Evolutionary conservation across 2,329 filamentous ascomycete genomes (phyloP).

Genomic region (Berkeleyomyces basicola): DNA sequence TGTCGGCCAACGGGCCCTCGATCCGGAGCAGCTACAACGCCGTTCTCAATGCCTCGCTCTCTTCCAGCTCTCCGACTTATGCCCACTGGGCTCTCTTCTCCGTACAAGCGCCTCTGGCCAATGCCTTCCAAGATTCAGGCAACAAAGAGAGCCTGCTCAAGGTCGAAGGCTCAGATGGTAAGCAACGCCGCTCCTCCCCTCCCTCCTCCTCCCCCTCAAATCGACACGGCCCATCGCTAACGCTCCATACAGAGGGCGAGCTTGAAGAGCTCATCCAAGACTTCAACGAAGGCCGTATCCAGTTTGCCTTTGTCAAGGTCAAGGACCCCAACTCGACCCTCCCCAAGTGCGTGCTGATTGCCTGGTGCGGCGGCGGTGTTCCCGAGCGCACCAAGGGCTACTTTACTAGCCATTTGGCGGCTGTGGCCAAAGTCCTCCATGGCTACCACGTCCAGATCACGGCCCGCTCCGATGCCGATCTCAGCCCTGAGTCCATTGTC

Average conservation of each 20-base stretch:
- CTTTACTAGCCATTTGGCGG: constrained; percentile 84
- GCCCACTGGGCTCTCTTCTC: constrained; percentile 90
- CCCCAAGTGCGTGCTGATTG: constrained; percentile 84
- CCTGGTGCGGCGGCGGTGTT: constrained; percentile 93
- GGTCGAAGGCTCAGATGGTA: constrained; percentile 81
- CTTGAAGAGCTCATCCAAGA: constrained; percentile 81
- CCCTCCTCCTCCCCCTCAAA: neutral
- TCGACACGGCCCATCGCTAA: neutral
- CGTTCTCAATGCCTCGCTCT: constrained; percentile 36
- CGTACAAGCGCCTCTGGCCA: constrained; percentile 80
- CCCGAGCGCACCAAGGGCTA: constrained; percentile 98
- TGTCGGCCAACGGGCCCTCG: constrained; percentile 62
- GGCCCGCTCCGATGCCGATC: constrained; percentile 75
- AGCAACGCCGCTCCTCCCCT: constrained; percentile 14
- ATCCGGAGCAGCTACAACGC: constrained; percentile 66
- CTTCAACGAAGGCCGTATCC: constrained; percentile 89
- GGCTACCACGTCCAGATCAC: constrained; percentile 97
- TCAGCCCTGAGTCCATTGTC: constrained; percentile 74
- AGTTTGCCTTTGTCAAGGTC: constrained; percentile 93
- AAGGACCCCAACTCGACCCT: constrained; percentile 83
- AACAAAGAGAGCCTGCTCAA: constrained; percentile 90
- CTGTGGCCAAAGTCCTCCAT: constrained; percentile 82
- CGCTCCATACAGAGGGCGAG: constrained; percentile 55
- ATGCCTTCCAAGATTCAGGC: constrained; percentile 75
- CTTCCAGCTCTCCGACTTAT: constrained; percentile 57